phyloP scores from a whole-genome alignment of 1,284 basidiomycete genomes.

The Cystobasidium slooffiae region DNA sequence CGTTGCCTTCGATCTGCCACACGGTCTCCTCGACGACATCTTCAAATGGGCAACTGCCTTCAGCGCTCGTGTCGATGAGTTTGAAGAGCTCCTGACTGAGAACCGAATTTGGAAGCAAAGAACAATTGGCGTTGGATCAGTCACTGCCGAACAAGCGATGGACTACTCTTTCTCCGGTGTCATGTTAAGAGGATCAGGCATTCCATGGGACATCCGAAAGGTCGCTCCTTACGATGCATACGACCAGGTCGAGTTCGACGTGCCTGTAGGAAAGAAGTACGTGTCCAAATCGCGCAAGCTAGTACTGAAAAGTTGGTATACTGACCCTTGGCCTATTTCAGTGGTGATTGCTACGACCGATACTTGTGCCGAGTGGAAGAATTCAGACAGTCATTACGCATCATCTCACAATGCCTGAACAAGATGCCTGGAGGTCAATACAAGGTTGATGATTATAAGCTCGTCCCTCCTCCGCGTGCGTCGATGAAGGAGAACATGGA shows the following conservation, averaged over 20 bases:
- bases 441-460: constrained; percentile 97
- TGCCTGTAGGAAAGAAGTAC: constrained; percentile 86
- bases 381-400: constrained; percentile 90
- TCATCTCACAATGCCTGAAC: constrained; percentile 91
- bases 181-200: constrained; percentile 91
- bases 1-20: constrained; percentile 96
- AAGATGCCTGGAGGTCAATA: constrained; percentile 93
- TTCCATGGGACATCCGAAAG: constrained; percentile 87
- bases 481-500: constrained; percentile 99
- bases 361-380: constrained; percentile 98
- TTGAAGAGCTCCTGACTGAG: constrained; percentile 95
- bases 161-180: constrained; percentile 96
- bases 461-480: constrained; percentile 93
- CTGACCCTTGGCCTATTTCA: constrained; percentile 14
- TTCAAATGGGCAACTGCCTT: constrained; percentile 98
- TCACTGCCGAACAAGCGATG: constrained; percentile 89
- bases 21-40: constrained; percentile 94
- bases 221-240: constrained; percentile 91
- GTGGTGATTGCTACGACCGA: constrained; percentile 90
- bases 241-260: constrained; percentile 95
- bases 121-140: constrained; percentile 86
- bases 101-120: constrained; percentile 98
- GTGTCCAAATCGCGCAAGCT: background rate
- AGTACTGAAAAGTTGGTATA: background rate
- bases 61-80: constrained; percentile 82